These are phyloP conservation scores for Citrus unshiu DNA, from an alignment of 345 rosid genomes.

Conservation along the genomic window DNA sequence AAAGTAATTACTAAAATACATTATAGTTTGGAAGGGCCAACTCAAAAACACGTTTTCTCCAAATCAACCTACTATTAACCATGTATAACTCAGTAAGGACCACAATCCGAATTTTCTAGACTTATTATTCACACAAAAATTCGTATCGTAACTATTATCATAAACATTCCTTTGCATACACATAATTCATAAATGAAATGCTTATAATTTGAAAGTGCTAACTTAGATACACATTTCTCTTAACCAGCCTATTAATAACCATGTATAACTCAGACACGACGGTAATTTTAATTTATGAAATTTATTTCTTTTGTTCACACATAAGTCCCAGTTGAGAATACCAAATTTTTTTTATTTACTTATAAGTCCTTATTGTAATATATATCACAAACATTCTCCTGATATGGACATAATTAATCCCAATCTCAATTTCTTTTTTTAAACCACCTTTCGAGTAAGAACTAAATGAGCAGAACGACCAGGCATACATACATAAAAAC, in stretches of 20 bases:
- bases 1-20: background rate
- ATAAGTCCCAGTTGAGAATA: too few relatives aligned
- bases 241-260: background rate
- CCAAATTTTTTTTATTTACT: background rate
- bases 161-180: too few relatives aligned
- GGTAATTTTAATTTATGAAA: fast-evolving
- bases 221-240: background rate
- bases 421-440: background rate
- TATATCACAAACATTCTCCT: background rate
- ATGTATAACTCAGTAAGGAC: too few relatives aligned
- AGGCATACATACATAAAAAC: background rate
- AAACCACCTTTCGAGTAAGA: too few relatives aligned
- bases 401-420: background rate
- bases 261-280: background rate
- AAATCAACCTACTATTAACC: background rate
- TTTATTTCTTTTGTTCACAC: too few relatives aligned
- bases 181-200: background rate
- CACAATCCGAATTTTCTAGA: too few relatives aligned
- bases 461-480: background rate
- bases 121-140: too few relatives aligned
- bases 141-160: too few relatives aligned
- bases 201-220: background rate
- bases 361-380: too few relatives aligned
- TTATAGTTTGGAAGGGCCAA: background rate
- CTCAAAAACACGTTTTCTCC: too few relatives aligned